Evolutionary conservation across 345 rosid species (phyloP).

Genomic region (Hypericum androsaemum): DNA sequence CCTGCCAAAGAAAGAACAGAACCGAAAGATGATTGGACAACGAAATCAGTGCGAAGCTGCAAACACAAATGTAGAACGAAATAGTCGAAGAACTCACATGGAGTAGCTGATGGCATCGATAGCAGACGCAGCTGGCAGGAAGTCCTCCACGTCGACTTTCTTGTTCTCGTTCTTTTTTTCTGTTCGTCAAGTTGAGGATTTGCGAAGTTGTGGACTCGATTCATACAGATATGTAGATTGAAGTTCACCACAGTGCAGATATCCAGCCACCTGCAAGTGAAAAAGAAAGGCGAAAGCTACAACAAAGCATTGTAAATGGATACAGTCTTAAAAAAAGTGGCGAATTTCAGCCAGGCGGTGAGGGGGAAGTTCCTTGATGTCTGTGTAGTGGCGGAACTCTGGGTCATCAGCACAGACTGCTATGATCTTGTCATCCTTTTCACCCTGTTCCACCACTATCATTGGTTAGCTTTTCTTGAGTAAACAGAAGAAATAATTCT

Average conservation of each 20-base stretch:
- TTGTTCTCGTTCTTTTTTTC: constrained; percentile 99
- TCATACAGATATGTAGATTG: no score
- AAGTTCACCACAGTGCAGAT: no score
- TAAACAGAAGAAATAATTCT: no score
- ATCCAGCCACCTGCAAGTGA: not conserved
- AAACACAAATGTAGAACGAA: not conserved
- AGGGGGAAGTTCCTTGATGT: constrained; percentile 94
- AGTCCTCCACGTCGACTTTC: constrained; percentile 85
- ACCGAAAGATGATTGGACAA: not conserved
- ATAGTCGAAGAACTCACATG: constrained; percentile 41
- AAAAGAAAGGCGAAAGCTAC: constrained; percentile 2
- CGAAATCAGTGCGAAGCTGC: not conserved
- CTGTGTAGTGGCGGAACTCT: constrained; percentile 87
- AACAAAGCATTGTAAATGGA: constrained; percentile 22
- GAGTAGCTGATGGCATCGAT: constrained; percentile 71
- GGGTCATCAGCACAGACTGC: constrained; percentile 99
- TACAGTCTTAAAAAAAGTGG: constrained; percentile 98
- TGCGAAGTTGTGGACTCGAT: no score
- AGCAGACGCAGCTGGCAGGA: constrained; percentile 74
- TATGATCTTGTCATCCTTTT: constrained; percentile 93
- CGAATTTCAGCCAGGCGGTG: constrained; percentile 98
- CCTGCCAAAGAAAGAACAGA: constrained; percentile 34
- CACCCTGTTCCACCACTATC: constrained; percentile 41
- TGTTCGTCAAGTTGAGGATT: constrained; percentile 37
- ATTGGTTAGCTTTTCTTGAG: no score